These are phyloP conservation scores for Leccinum subtestaceum DNA, from an alignment of 768 basidiomycete genomes.

Conservation along the genomic window DNA sequence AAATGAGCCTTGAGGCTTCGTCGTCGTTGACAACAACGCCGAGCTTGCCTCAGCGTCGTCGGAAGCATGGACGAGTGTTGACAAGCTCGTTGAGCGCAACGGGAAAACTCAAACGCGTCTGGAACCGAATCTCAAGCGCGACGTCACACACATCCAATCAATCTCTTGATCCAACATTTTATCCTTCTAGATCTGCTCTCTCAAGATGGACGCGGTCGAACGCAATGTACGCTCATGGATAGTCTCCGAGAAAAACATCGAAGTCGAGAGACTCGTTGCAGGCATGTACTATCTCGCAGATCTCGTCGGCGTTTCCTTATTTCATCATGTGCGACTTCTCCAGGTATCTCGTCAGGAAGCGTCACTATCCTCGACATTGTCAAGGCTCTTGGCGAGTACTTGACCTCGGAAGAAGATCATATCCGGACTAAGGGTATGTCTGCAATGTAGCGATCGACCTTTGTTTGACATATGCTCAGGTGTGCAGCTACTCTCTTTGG, in stretches of 20 bases:
- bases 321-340: neutral
- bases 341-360: slow-evolving; percentile 36
- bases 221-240: slow-evolving; percentile 73
- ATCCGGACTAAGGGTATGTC: slow-evolving; percentile 73
- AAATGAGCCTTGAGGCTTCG: slow-evolving; percentile 25
- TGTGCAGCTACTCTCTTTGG: slow-evolving; percentile 74
- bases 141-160: slow-evolving; percentile 4
- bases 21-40: slow-evolving; percentile 21
- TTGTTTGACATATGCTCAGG: slow-evolving; percentile 45
- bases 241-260: slow-evolving; percentile 56
- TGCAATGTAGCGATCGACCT: neutral
- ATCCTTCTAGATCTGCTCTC: neutral
- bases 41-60: slow-evolving; percentile 17
- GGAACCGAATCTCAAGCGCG: neutral
- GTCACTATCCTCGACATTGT: slow-evolving; percentile 73
- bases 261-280: slow-evolving; percentile 55
- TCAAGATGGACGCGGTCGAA: slow-evolving; percentile 42
- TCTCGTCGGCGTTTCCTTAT: neutral
- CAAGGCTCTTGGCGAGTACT: slow-evolving; percentile 80
- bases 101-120: slow-evolving; percentile 3
- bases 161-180: neutral
- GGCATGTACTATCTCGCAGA: slow-evolving; percentile 40
- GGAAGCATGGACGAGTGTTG: slow-evolving; percentile 20
- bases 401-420: slow-evolving; percentile 82
- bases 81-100: slow-evolving; percentile 1